phyloP scores from a whole-genome alignment of 23 red algal species.

The Gracilaria gracilis region DNA sequence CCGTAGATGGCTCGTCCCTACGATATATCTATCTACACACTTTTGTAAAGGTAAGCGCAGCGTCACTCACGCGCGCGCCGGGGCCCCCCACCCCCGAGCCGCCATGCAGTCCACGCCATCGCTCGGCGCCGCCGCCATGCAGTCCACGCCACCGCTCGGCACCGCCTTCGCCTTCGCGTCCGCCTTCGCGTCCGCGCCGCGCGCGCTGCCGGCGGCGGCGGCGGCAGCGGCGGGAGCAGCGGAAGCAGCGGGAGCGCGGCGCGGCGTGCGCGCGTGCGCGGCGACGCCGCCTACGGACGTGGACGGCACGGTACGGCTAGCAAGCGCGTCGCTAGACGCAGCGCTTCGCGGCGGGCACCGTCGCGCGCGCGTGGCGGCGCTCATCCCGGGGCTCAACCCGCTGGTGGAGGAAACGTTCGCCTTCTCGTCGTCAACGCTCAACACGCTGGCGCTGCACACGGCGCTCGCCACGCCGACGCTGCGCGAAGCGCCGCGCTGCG shows the following conservation, averaged over 20 bases:
- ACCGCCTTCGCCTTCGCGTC: no score
- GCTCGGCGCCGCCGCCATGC: no score
- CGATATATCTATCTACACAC: no score
- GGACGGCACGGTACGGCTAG: neutral
- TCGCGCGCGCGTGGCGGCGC: conserved; percentile 5
- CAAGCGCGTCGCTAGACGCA: neutral
- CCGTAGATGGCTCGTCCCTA: no score
- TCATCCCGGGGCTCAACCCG: conserved; percentile 45
- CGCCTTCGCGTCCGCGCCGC: no score
- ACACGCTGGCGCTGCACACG: conserved; percentile 4
- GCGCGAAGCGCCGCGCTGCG: neutral
- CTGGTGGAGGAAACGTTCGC: conserved; percentile 41
- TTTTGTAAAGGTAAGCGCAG: no score
- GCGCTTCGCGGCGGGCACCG: neutral
- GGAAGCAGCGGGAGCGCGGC: neutral
- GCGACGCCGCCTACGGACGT: neutral
- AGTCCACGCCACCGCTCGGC: no score
- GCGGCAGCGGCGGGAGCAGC: neutral
- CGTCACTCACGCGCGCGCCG: no score
- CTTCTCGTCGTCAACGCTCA: conserved; percentile 10
- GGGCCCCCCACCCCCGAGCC: no score
- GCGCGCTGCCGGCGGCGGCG: neutral
- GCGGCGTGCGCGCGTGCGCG: conserved; percentile 5
- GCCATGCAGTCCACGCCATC: no score
- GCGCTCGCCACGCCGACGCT: neutral